Percentiles rank a stretch among this genome's conserved stretches.
Evolutionary conservation across 306 rosid genomes (phyloP).

Genomic region (Citrullus amarus): DNA sequence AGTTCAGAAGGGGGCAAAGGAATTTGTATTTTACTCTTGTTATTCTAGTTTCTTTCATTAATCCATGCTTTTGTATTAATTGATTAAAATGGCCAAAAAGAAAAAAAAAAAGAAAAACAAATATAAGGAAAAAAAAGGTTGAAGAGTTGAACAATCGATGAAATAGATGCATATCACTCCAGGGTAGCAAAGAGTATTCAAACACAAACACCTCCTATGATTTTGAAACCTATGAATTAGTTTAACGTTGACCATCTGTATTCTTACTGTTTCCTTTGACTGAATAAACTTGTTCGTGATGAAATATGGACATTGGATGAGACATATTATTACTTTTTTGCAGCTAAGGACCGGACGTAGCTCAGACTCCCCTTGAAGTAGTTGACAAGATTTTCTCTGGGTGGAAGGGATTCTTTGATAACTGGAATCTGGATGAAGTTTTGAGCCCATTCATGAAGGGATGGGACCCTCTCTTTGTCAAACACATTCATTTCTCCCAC

Average conservation of each 20-base stretch:
- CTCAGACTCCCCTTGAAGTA: background rate
- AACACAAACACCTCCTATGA: background rate
- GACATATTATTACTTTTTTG: background rate
- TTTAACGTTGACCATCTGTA: background rate
- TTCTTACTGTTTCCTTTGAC: background rate
- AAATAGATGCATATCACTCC: background rate
- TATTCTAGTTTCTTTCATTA: background rate
- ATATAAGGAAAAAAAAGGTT: background rate
- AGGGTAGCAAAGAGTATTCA: background rate
- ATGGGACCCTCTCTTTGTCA: constrained; percentile 34
- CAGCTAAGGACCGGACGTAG: constrained; percentile 7
- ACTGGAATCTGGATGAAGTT: constrained; percentile 27
- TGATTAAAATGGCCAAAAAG: background rate
- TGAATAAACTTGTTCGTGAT: background rate
- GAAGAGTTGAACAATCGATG: background rate
- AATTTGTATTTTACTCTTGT: background rate
- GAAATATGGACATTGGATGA: background rate
- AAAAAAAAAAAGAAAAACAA: background rate
- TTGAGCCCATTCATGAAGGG: constrained; percentile 40
- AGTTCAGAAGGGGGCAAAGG: background rate
- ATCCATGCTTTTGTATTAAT: background rate
- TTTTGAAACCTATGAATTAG: background rate
- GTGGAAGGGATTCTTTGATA: constrained; percentile 28
- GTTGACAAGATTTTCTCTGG: constrained; percentile 8
- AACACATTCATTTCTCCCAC: constrained; percentile 33